A percentile compares a stretch with the other conserved stretches of the same genome.
Conservation (phyloP, 164 flowering plant genomes). For the Magnolia kwangsiensis region DNA sequence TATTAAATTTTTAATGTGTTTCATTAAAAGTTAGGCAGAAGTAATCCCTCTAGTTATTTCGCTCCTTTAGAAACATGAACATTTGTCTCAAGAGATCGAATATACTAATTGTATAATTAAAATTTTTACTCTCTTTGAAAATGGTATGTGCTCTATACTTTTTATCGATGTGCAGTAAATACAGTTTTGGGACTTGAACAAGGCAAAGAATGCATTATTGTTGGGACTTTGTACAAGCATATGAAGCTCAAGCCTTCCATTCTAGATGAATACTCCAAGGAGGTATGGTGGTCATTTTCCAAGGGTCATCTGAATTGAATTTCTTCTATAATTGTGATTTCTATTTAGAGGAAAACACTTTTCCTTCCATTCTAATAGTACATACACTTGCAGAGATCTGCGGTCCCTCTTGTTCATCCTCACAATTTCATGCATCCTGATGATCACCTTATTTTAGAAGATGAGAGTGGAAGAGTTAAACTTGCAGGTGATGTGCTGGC, state of each 20-base stretch:
- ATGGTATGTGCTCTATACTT: not conserved
- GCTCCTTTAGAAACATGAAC: too few relatives aligned
- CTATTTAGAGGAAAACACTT: not conserved
- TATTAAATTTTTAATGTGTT: too few relatives aligned
- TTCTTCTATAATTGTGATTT: not conserved
- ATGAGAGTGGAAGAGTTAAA: conserved; percentile 94
- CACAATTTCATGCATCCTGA: conserved; percentile 86
- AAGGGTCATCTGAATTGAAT: not conserved
- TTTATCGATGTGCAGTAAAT: conserved; percentile 44
- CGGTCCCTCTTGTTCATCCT: conserved; percentile 65
- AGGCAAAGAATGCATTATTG: conserved; percentile 80
- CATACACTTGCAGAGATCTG: conserved; percentile 60
- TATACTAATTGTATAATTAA: not conserved
- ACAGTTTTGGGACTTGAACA: conserved; percentile 71
- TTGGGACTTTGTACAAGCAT: conserved; percentile 96
- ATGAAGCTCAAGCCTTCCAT: conserved; percentile 91
- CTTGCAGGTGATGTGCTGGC: conserved; percentile 57
- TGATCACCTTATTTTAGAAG: conserved; percentile 84
- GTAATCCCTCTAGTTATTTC: too few relatives aligned
- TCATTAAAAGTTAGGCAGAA: too few relatives aligned
- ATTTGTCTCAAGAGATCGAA: too few relatives aligned
- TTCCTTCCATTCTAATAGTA: not conserved
- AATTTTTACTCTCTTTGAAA: not conserved
- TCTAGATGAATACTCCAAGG: conserved; percentile 91
- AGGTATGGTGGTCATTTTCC: conserved; percentile 39